A percentile compares a stretch with the other conserved stretches of the same genome.
phyloP scores from a whole-genome alignment of 768 basidiomycete species.

The Calocybe cyanea region DNA sequence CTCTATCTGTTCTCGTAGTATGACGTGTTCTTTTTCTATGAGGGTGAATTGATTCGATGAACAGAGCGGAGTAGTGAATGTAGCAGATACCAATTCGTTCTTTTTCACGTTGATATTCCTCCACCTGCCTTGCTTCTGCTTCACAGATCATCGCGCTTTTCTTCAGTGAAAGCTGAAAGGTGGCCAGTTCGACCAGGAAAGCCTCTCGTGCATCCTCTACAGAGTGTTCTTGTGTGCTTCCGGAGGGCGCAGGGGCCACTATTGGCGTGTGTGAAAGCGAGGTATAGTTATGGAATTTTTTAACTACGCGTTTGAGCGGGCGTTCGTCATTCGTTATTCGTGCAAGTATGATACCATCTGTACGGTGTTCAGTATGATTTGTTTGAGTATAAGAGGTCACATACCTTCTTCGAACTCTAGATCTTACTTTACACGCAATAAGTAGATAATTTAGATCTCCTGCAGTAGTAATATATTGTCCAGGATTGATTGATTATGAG shows the following conservation, averaged over 20 bases:
- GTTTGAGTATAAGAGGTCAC: slow-evolving; percentile 3
- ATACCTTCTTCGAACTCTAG: slow-evolving; percentile 72
- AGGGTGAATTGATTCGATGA: slow-evolving; percentile 5
- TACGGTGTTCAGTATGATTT: slow-evolving; percentile 19
- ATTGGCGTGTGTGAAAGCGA: slow-evolving; percentile 50
- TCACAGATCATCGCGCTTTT: slow-evolving; percentile 83
- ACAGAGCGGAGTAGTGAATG: not conserved
- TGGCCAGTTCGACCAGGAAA: slow-evolving; percentile 72
- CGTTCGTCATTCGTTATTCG: slow-evolving; percentile 84
- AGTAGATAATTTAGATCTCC: too few relatives aligned
- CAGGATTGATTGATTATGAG: too few relatives aligned
- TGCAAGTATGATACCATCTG: slow-evolving; percentile 77
- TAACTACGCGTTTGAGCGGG: slow-evolving; percentile 70
- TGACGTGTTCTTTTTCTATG: slow-evolving; percentile 68
- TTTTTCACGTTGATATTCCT: slow-evolving; percentile 75
- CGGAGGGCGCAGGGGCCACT: slow-evolving; percentile 26
- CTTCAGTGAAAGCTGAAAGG: slow-evolving; percentile 70
- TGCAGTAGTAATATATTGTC: too few relatives aligned
- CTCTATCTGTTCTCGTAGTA: slow-evolving; percentile 65
- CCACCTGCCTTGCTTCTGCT: slow-evolving; percentile 81
- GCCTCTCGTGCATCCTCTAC: slow-evolving; percentile 75
- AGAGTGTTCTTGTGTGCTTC: slow-evolving; percentile 21
- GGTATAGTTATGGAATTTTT: slow-evolving; percentile 76
- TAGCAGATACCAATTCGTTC: slow-evolving; percentile 62
- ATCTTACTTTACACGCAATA: too few relatives aligned